Evolutionary conservation across 805 yeast genomes (phyloP).

Genomic region (Candida verbasci): DNA sequence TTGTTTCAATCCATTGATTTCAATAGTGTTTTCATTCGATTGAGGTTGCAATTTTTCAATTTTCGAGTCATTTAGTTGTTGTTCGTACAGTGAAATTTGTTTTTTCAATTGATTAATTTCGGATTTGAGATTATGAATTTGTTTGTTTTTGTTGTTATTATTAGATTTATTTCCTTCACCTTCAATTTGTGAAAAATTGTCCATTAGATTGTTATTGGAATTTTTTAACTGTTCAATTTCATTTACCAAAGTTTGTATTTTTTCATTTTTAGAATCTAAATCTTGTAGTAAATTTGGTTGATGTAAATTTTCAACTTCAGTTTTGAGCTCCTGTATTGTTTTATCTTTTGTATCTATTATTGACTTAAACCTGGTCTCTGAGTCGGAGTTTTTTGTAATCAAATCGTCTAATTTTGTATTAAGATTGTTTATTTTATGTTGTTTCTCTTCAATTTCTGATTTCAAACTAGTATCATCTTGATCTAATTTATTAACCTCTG

Average conservation of each 20-base stretch:
- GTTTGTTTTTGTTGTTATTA: conserved; percentile 2
- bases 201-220: background rate
- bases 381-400: background rate
- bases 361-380: too few species aligned
- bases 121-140: background rate
- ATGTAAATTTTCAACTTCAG: background rate
- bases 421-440: too few species aligned
- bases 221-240: conserved; percentile 7
- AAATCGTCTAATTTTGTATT: too few species aligned
- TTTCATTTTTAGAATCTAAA: conserved; percentile 16
- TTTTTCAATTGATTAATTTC: conserved; percentile 4
- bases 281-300: conserved; percentile 1
- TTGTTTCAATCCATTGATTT: background rate
- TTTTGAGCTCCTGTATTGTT: background rate
- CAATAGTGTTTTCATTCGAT: conserved; percentile 3
- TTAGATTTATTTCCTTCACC: background rate
- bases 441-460: conserved; percentile 4
- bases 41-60: background rate
- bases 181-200: too few species aligned
- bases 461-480: conserved; percentile 1
- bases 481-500: conserved; percentile 14
- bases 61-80: background rate
- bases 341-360: too few species aligned
- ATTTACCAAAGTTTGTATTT: conserved; percentile 10
- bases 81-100: background rate